Conservation (phyloP, 2,329 filamentous ascomycete species). For the Fusarium scirpi region DNA sequence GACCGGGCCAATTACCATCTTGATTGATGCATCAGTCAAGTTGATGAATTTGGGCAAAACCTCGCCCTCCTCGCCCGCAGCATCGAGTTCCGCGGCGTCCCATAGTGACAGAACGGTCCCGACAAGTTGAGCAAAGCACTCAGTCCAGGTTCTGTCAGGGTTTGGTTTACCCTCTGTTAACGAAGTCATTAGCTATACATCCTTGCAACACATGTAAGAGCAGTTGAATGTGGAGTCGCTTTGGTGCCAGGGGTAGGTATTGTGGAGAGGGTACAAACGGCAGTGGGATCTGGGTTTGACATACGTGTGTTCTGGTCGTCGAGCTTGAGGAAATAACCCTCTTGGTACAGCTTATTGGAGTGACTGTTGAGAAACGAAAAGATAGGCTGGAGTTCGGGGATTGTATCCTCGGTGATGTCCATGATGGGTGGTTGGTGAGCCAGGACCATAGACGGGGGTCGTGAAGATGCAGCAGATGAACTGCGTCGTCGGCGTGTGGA, state of each 20-base stretch:
- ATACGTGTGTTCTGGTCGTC: conserved; percentile 93
- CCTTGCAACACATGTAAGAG: conserved; percentile 21
- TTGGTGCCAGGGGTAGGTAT: conserved; percentile 26
- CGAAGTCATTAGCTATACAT: conserved; percentile 35
- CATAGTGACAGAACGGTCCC: conserved; percentile 95
- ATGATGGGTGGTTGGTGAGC: conserved; percentile 87
- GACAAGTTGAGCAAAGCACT: conserved; percentile 96
- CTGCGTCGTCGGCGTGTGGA: conserved; percentile 60
- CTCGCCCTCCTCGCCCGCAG: conserved; percentile 84
- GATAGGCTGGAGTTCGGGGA: conserved; percentile 93
- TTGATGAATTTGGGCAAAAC: conserved; percentile 95
- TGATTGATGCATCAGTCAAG: conserved; percentile 95
- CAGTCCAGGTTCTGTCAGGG: conserved; percentile 88
- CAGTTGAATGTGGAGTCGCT: conserved; percentile 19
- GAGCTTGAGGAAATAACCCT: conserved; percentile 96
- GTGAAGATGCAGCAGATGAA: conserved; percentile 57
- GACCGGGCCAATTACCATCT: conserved; percentile 76
- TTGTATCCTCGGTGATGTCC: conserved; percentile 85
- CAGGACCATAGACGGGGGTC: conserved; percentile 88
- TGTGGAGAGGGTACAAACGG: conserved; percentile 44
- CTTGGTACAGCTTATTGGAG: conserved; percentile 95
- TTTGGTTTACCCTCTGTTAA: conserved; percentile 84
- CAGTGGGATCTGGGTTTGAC: conserved; percentile 49
- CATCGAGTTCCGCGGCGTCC: conserved; percentile 93
- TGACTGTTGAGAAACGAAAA: conserved; percentile 96